Evolutionary conservation across 345 rosid species (phyloP), one percentile per base, ranked within the genome.

Genomic region (Trapa incisa): DNA sequence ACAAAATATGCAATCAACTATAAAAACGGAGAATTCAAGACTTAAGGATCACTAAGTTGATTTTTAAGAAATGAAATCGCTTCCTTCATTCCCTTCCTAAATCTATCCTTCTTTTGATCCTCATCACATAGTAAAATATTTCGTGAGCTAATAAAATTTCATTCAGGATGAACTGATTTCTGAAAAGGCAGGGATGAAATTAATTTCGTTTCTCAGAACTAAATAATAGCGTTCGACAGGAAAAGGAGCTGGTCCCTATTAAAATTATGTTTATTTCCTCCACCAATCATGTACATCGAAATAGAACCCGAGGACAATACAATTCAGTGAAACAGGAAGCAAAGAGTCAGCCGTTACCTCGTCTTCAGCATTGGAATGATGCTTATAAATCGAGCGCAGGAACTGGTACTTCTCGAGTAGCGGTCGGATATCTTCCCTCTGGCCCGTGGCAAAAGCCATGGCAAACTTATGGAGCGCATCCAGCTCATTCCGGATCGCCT

Each of bases 361-460:
- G 63, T 91, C 97, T 67, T 91, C 97, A 64, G 97, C 96, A 80
- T 76, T 76, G 77, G 87, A 85, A 76, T 91, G 97, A 48, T 91
- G 86, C 80, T 78, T 80, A 65, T 86, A 91, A 80, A 91, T 80
- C 39, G 86, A 81, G 67, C 88, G 83, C 68, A 91, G 74, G 75
- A 86, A 86, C 71, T 81, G 83, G 70, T 82, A 91, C 47, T 92
- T 93, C 71, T 83, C 78, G 2, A 82, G 82, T 17, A 89, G 79
- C 7, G 82, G 69, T 56, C 62, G 61, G 65, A 91, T 75, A 70
- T 87, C 94, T 38, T 77, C 85, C 7, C 72, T 61, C 69, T 81
- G 85, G 8, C 90, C 90, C 47, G 89, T 86, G 36, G 96, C 94
- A 42, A 81, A 87, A 13, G 85, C 83, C 72, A 91, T 58, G 32